These are phyloP conservation scores for Cylindrodendrum hubeiense DNA, from an alignment of 2,329 filamentous ascomycete species.

Conservation along the genomic window DNA sequence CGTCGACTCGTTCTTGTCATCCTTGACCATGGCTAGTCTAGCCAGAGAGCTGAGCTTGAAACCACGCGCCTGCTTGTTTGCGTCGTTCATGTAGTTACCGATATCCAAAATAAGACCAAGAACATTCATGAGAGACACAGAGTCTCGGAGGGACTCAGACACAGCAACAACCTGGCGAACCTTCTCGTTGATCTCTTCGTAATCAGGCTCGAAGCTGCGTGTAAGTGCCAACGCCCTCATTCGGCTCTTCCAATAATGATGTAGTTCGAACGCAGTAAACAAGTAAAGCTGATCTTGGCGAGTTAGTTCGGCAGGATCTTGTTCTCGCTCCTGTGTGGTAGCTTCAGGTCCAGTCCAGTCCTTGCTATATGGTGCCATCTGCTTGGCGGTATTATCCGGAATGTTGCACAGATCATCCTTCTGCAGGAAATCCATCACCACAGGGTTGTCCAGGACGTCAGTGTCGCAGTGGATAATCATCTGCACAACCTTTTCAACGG, in stretches of 20 bases:
- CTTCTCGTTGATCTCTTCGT: slow-evolving; percentile 90
- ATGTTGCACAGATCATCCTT: slow-evolving; percentile 94
- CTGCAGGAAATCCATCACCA: slow-evolving; percentile 97
- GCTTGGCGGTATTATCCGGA: slow-evolving; percentile 89
- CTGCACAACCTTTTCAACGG: slow-evolving; percentile 86
- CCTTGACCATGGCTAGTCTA: slow-evolving; percentile 96
- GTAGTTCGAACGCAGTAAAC: slow-evolving; percentile 91
- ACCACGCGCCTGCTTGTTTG: slow-evolving; percentile 96
- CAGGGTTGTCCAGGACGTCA: slow-evolving; percentile 87
- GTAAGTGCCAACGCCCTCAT: slow-evolving; percentile 92
- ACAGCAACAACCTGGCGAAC: slow-evolving; percentile 88
- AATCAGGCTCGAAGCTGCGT: slow-evolving; percentile 86
- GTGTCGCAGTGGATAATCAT: slow-evolving; percentile 97
- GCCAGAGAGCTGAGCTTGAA: slow-evolving; percentile 98
- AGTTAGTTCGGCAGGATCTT: slow-evolving; percentile 89
- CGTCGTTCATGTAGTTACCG: slow-evolving; percentile 99
- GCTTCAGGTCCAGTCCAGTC: slow-evolving; percentile 95
- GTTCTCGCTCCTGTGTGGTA: slow-evolving; percentile 80
- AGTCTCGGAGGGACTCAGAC: slow-evolving; percentile 90
- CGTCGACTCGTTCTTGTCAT: slow-evolving; percentile 98
- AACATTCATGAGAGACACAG: slow-evolving; percentile 94
- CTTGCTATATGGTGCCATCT: slow-evolving; percentile 94
- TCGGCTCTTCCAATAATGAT: slow-evolving; percentile 98
- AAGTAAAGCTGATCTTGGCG: slow-evolving; percentile 96
- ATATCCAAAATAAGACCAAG: slow-evolving; percentile 96